Percentiles rank a stretch among this genome's conserved stretches.
Conservation (phyloP, 257 asterid genomes). For the Solanum lycopersicoides region DNA sequence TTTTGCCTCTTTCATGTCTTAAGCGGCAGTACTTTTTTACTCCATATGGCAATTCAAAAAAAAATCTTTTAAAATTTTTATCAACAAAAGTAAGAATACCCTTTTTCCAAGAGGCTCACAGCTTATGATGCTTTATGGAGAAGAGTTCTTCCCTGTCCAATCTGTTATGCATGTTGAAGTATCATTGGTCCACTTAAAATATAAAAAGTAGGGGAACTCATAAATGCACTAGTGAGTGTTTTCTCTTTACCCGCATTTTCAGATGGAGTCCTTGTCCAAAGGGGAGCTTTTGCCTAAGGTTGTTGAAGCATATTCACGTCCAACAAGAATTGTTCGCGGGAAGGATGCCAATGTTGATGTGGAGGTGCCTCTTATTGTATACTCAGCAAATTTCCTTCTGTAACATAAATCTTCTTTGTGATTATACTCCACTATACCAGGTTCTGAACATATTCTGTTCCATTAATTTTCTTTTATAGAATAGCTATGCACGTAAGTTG, state of each 20-base stretch:
- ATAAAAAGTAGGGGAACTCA: neutral
- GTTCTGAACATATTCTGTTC: neutral
- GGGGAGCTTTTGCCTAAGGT: constrained; percentile 63
- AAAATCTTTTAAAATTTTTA: neutral
- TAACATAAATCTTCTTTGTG: neutral
- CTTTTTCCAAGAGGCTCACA: neutral
- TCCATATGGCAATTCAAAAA: neutral
- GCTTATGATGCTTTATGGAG: neutral
- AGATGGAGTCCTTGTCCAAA: constrained; percentile 73
- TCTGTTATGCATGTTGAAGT: neutral
- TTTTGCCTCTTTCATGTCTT: neutral
- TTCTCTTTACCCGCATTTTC: constrained; percentile 1
- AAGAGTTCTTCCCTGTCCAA: neutral
- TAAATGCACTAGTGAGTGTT: neutral
- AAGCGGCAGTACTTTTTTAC: neutral
- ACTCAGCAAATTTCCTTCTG: neutral
- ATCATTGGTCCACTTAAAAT: neutral
- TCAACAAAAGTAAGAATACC: neutral
- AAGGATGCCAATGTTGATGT: constrained; percentile 50
- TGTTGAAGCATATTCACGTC: constrained; percentile 97
- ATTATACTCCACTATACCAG: neutral
- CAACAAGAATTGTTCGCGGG: constrained; percentile 91
- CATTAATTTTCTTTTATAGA: neutral
- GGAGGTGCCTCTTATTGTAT: constrained; percentile 36
- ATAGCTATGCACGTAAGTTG: neutral